Evolutionary conservation across 495 filamentous ascomycete species (phyloP).

Genomic region (Amniculicola lignicola): DNA sequence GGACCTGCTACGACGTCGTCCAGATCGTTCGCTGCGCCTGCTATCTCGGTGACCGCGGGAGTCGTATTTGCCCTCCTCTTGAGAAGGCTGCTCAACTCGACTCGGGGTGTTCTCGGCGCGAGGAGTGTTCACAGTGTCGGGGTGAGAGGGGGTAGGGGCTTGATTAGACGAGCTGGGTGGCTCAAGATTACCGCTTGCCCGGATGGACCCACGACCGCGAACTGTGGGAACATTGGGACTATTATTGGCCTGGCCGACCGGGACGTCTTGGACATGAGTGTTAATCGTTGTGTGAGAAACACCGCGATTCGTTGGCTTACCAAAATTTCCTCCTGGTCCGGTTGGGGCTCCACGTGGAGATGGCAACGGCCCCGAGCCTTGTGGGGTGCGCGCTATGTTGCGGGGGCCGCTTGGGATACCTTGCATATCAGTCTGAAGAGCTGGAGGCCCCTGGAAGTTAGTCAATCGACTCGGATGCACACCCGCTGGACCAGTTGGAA

Average conservation of each 20-base stretch:
- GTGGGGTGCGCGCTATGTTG: conserved; percentile 15
- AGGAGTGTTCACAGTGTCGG: not conserved
- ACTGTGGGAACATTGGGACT: not conserved
- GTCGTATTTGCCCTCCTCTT: conserved; percentile 25
- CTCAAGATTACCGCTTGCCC: conserved; percentile 11
- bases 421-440: conserved; percentile 30
- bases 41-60: conserved; percentile 19
- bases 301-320: conserved; percentile 5
- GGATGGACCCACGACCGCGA: conserved; percentile 12
- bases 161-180: not conserved
- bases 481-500: conserved; percentile 13
- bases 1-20: conserved; percentile 22
- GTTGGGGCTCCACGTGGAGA: conserved; percentile 25
- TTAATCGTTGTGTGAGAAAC: conserved; percentile 7
- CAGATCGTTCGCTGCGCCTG: conserved; percentile 22
- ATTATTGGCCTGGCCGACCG: not conserved
- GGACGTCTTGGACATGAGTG: conserved; percentile 4
- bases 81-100: conserved; percentile 10
- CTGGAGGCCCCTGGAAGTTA: conserved; percentile 21
- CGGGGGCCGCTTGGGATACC: conserved; percentile 30
- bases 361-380: conserved; percentile 15
- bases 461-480: conserved; percentile 40
- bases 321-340: conserved; percentile 12
- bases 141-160: conserved; percentile 4
- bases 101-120: conserved; percentile 1